Base-by-base conservation (phyloP, 768 basidiomycete species). In the Leccinum broughii region DNA sequence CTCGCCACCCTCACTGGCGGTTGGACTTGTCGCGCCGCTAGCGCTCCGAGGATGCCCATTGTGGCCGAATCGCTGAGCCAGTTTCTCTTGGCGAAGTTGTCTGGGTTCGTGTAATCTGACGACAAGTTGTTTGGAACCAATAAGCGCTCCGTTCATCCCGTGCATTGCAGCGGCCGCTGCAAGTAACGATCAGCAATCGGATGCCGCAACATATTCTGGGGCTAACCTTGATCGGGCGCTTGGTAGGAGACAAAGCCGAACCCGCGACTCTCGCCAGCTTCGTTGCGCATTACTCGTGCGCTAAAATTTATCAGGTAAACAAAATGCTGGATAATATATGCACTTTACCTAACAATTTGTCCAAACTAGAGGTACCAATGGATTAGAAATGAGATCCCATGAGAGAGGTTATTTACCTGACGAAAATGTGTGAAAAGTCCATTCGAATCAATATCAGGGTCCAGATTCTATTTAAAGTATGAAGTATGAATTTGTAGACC, bases 171-270 rank as follows among this genome's bases (percentile, higher is more conserved):
- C 80, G 30, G 82, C 62, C 35, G 93, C 93, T 93, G 63, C 8
- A 59, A 50, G 62, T 51, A 17, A 35, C 22, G 26, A 44, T 59
- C n/a, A 70, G 51, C 22, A 6, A 46, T 58, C 22, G 28, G 51
- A 41, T 39, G 22, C 24, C 5, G 24, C 22, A 48, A 9, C 17
- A 28, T 9, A 52, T 22, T 56, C 44, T 28, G 53, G 55, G 7
- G 28, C 68, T 14, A 63, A 89, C 92, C 92, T 83, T 93, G 89
- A 63, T 89, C 86, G 22, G 93, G 90, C 9, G 85, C 83, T 70
- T 93, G 90, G 75, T 78, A 95, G 3, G 90, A 92, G 48, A 95
- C 94, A 68, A 95, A 96, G 30, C 94, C 94, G 70, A 95, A 96
- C 10, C 93, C 89, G 64, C 91, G 87, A 75, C 89, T 88, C 54